These are phyloP conservation scores for Serendipita sp. DNA, from an alignment of 1,284 basidiomycete genomes.

Conservation along the genomic window DNA sequence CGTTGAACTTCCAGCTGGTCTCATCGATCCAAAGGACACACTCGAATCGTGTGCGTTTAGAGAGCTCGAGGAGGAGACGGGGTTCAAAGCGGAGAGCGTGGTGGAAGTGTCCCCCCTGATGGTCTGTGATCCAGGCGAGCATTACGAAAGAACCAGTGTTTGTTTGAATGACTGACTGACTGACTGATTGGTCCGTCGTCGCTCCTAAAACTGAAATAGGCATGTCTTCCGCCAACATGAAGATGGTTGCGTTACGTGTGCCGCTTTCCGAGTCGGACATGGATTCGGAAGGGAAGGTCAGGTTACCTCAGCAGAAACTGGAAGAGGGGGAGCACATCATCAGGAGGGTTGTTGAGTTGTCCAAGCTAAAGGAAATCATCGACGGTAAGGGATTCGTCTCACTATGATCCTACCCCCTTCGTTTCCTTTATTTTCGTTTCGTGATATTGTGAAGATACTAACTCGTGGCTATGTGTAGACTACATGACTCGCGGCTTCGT, in stretches of 20 bases:
- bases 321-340: slow-evolving; percentile 77
- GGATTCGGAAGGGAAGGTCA: slow-evolving; percentile 33
- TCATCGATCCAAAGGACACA: slow-evolving; percentile 72
- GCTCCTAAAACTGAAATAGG: slow-evolving; percentile 29
- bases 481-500: slow-evolving; percentile 59
- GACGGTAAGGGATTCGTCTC: slow-evolving; percentile 35
- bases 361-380: slow-evolving; percentile 45
- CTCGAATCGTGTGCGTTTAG: slow-evolving; percentile 65
- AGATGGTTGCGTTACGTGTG: slow-evolving; percentile 53
- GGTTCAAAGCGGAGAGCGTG: slow-evolving; percentile 54
- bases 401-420: background rate
- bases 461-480: slow-evolving; percentile 26
- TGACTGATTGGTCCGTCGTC: background rate
- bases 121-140: slow-evolving; percentile 61
- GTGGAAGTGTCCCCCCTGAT: slow-evolving; percentile 54
- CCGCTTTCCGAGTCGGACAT: slow-evolving; percentile 24
- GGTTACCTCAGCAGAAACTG: slow-evolving; percentile 46
- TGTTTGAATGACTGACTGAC: background rate
- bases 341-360: slow-evolving; percentile 53
- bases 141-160: slow-evolving; percentile 6
- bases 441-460: background rate
- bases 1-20: slow-evolving; percentile 40
- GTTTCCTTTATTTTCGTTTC: background rate
- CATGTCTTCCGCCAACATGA: slow-evolving; percentile 75
- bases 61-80: slow-evolving; percentile 85